These are phyloP conservation scores for Leucocoprinus sp. DNA, from an alignment of 768 basidiomycete genomes.

Conservation along the genomic window DNA sequence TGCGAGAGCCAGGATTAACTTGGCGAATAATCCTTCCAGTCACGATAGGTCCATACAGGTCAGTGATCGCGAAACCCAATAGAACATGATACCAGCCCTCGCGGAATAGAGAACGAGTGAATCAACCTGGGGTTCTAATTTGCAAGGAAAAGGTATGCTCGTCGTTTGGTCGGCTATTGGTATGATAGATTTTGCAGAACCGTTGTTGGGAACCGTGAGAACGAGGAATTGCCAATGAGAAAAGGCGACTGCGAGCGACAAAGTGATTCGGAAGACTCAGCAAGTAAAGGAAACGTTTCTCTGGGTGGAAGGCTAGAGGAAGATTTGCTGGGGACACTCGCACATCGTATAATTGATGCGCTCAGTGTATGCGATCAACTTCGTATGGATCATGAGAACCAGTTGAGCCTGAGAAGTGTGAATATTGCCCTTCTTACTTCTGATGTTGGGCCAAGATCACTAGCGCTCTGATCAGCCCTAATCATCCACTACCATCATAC, in stretches of 20 bases:
- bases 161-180: not conserved
- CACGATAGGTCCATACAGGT: not conserved
- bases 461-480: not conserved
- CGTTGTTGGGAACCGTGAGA: conserved; percentile 22
- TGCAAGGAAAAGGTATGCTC: conserved; percentile 3
- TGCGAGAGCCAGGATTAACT: not conserved
- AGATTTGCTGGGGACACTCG: conserved; percentile 36
- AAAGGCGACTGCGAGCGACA: conserved; percentile 42
- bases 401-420: no score
- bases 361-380: no score
- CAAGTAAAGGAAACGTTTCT: conserved; percentile 53
- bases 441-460: not conserved
- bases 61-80: not conserved
- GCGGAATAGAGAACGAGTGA: not conserved
- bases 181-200: conserved; percentile 19
- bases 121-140: conserved; percentile 4
- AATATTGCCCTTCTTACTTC: not conserved
- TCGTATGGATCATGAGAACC: no score
- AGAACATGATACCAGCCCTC: not conserved
- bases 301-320: conserved; percentile 37
- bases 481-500: not conserved
- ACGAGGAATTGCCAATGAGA: conserved; percentile 24
- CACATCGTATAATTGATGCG: conserved; percentile 14
- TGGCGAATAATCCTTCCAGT: not conserved
- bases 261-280: conserved; percentile 49